phyloP scores from a whole-genome alignment of 129 eudicot genomes.

The Arctium lappa region DNA sequence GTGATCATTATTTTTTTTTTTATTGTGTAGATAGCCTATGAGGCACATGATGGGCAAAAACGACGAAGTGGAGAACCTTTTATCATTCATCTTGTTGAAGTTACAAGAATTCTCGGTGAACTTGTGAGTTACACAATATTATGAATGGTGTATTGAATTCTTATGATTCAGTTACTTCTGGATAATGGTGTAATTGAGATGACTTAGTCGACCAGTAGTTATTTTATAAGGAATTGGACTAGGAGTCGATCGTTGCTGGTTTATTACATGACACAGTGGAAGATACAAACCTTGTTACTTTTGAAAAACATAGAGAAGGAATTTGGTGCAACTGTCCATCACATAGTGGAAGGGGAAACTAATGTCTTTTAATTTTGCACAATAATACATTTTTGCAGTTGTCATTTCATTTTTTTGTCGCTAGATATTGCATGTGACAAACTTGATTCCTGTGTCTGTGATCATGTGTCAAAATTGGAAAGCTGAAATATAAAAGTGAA shows the following conservation, averaged over 20 bases:
- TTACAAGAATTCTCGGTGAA: constrained; percentile 96
- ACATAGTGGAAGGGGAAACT: constrained; percentile 98
- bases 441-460: constrained; percentile 11
- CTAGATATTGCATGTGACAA: constrained; percentile 9
- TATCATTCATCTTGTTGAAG: constrained; percentile 96
- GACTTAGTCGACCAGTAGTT: constrained; percentile 20
- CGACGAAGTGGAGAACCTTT: constrained; percentile 99
- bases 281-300: constrained; percentile 91
- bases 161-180: constrained; percentile 4
- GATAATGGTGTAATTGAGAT: background rate
- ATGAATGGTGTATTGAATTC: background rate
- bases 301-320: constrained; percentile 79
- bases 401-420: background rate
- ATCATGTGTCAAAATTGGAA: constrained; percentile 91
- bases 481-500: constrained; percentile 79
- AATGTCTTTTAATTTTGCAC: constrained; percentile 45
- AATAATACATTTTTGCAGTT: background rate
- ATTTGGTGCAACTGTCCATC: constrained; percentile 91
- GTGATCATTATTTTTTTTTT: background rate
- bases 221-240: constrained; percentile 80
- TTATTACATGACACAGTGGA: constrained; percentile 97
- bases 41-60: constrained; percentile 99
- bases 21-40: constrained; percentile 77
- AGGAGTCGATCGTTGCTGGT: constrained; percentile 99
- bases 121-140: constrained; percentile 59